Conservation (phyloP, 2,329 filamentous ascomycete genomes). For the Sarocladium kiliense region DNA sequence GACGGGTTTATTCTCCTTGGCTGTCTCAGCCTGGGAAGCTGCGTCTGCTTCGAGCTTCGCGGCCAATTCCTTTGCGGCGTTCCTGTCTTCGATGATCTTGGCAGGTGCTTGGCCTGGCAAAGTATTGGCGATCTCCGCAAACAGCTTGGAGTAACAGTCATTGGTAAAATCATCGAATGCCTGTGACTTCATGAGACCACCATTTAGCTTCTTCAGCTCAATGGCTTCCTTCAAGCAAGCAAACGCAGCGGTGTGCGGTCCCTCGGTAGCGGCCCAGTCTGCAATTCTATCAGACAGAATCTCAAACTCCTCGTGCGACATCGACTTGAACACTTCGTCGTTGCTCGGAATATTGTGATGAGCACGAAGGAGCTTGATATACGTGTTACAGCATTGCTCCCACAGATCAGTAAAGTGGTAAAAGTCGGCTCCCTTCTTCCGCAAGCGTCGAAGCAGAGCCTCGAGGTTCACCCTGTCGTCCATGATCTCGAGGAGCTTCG, state of each 20-base stretch:
- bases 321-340: slow-evolving; percentile 52
- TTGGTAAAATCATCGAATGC: slow-evolving; percentile 90
- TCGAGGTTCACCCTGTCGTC: slow-evolving; percentile 74
- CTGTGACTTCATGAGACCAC: slow-evolving; percentile 76
- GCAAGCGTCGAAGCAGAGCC: slow-evolving; percentile 69
- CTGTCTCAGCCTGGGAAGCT: slow-evolving; percentile 22
- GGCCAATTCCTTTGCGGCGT: slow-evolving; percentile 34
- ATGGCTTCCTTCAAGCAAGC: slow-evolving; percentile 53
- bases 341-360: slow-evolving; percentile 40
- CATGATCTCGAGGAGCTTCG: slow-evolving; percentile 66
- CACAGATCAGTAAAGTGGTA: slow-evolving; percentile 58
- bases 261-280: slow-evolving; percentile 44
- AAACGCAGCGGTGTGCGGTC: slow-evolving; percentile 36
- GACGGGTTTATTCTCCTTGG: slow-evolving; percentile 19
- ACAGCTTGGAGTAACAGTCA: slow-evolving; percentile 79
- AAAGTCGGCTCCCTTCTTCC: slow-evolving; percentile 75
- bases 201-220: slow-evolving; percentile 69
- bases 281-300: slow-evolving; percentile 49
- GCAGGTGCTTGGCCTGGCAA: slow-evolving; percentile 48
- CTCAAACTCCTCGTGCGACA: slow-evolving; percentile 52
- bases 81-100: slow-evolving; percentile 40
- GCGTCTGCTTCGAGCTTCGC: slow-evolving; percentile 30
- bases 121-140: slow-evolving; percentile 58
- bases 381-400: slow-evolving; percentile 50
- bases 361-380: slow-evolving; percentile 47